Evolutionary conservation across 805 yeast genomes (phyloP), one percentile per base, ranked within the genome.

Genomic region (Yamadazyma nakazawae): DNA sequence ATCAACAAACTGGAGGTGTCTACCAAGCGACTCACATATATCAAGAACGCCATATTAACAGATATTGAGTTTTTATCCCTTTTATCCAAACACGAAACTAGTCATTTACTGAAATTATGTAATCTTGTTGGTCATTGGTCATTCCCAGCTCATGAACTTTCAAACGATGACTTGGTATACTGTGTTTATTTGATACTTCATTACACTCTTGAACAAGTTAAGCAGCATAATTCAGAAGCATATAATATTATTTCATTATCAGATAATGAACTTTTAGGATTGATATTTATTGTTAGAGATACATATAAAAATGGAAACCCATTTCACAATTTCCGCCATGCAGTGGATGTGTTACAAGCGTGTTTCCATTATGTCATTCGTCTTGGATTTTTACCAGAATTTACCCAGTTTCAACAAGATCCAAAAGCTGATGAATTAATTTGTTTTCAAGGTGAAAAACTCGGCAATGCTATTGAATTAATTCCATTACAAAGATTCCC

Each of bases 251-350:
- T 28, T 42, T 54, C 57, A 38, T 36, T 57, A 45, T 37, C 52
- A 1, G 46, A 62, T 13, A 79, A 80, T 58, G 70, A 74, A 48
- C 67, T 89, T 24, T 64, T 81, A 37, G 74, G 78, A 17, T 75
- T 91, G 53, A 64, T 89, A 18, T 78, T 84, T 53, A 77, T 82
- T 54, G 74, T 88, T 8, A 77, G 96, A 50, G 85, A 86, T 54
- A 79, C 88, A 38, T 94, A 94, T 65, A 83, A 85, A 58, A 80
- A 81, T 55, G 88, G 89, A 10, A 91, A 91, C 62, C 88, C 92
- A 14, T 94, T 92, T 72, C 99, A 94, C 70, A 91, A 92, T 66
- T 94, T 91, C 61, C 79, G 96, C 55, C 99, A 94, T 66, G 97
- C 96, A 0, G 86, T 89, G 14, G 99, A 94, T 67, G 99, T 94